Evolutionary conservation across 768 basidiomycete genomes (phyloP), one percentile per base, ranked within the genome.

Genomic region (Termitomyces sp.): DNA sequence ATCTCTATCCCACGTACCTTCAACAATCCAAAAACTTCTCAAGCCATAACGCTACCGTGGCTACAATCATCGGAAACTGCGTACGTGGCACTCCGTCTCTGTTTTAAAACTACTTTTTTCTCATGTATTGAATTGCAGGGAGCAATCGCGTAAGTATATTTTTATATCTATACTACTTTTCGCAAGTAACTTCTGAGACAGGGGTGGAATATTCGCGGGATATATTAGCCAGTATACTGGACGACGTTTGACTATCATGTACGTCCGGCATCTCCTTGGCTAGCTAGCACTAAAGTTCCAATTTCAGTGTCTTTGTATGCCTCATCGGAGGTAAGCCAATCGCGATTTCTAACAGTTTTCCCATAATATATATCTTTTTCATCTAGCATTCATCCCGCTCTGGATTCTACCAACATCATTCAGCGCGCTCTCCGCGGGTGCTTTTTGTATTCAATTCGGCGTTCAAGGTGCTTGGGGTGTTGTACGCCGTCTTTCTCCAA

Each of bases 381-480:
- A 0, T 24, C 20, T 42, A 78, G 78, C 70, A 1, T 79, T 78
- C 72, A 88, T 90, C 63, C 88, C 88, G 0, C 76, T 94, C 1
- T 95, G 93, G 94, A 90, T 93, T 63, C 63, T 96, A 7, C 94
- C 94, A 2, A 71, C 64, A 6, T 71, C 78, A 1, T 94, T 94
- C 69, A 68, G 79, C 1, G 79, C 74, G 1, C 85, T 97, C 9
- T 66, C 90, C 0, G 91, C 90, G 0, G 92, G 92, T 9, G 93
- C 92, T 0, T 96, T 95, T 73, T 92, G 82, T 63, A 75, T 93
- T 16, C 92, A 94, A 65, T 83, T 91, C 62, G 91, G 90, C 51
- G 90, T 95, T 0, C 94, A 96, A 68, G 92, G 92, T 2, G 92
- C 91, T 37, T 93, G 90, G 90, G 91, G 91, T 64, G 86, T 92